These are phyloP conservation scores for Coemansia sp. DNA, from an alignment of 192 early-diverging fungal species.

Conservation along the genomic window DNA sequence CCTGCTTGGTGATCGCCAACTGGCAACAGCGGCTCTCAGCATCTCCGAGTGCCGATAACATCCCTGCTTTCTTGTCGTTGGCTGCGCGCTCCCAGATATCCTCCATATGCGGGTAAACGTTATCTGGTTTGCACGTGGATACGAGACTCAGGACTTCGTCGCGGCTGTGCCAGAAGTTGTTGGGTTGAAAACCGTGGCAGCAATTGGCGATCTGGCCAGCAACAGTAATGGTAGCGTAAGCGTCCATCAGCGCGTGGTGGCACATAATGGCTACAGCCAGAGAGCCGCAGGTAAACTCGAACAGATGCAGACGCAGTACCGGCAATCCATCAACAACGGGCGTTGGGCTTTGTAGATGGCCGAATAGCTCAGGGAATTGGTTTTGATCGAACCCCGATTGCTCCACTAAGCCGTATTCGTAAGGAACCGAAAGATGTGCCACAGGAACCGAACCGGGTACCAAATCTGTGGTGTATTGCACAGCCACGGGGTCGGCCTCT, in stretches of 20 bases:
- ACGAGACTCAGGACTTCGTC: not conserved
- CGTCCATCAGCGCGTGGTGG: conserved; percentile 30
- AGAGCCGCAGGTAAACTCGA: conserved; percentile 11
- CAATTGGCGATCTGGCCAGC: conserved; percentile 9
- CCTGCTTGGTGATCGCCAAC: not conserved
- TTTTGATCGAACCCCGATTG: conserved; percentile 22
- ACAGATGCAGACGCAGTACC: conserved; percentile 12
- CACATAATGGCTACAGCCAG: conserved; percentile 9
- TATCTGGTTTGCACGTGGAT: not conserved
- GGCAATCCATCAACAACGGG: conserved; percentile 12
- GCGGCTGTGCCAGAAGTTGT: conserved; percentile 1
- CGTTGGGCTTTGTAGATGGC: not conserved
- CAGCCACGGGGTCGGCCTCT: not conserved
- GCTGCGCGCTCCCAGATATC: not conserved
- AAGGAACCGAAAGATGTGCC: not conserved
- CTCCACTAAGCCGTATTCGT: conserved; percentile 6
- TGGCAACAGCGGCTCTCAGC: not conserved
- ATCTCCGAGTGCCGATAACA: not conserved
- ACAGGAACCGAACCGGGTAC: not conserved
- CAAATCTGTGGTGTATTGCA: not conserved
- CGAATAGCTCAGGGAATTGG: conserved; percentile 19
- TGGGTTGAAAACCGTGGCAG: not conserved
- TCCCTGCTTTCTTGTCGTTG: not conserved
- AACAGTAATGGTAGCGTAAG: not conserved
- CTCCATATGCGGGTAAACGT: not conserved